Percentiles rank a stretch among this genome's conserved stretches.
Conservation (phyloP, 441 rosid genomes). For the Pelargonium fulgidum region DNA sequence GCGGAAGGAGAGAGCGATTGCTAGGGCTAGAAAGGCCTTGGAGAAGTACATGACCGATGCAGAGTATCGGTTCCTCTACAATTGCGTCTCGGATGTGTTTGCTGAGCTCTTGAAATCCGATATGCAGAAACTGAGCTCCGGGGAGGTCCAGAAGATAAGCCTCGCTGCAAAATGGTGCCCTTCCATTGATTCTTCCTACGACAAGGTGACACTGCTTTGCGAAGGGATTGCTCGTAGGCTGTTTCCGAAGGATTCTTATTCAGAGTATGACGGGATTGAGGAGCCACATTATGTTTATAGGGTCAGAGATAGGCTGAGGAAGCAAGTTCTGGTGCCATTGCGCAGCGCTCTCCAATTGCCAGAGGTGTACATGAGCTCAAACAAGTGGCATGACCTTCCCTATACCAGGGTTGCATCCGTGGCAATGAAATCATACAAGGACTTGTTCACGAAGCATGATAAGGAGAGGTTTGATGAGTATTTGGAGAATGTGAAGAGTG, state of each 20-base stretch:
- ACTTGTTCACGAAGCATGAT: conserved; percentile 44
- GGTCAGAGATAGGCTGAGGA: conserved; percentile 40
- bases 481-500: conserved; percentile 36
- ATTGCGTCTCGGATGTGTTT: conserved; percentile 27
- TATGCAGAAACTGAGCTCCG: conserved; percentile 26
- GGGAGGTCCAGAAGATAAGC: conserved; percentile 29
- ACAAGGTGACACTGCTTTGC: conserved; percentile 36
- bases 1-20: conserved; percentile 28
- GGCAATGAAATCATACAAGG: conserved; percentile 41
- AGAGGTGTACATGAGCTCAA: conserved; percentile 37
- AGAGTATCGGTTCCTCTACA: conserved; percentile 30
- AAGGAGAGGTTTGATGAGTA: conserved; percentile 41
- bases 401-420: conserved; percentile 41
- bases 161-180: conserved; percentile 57
- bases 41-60: conserved; percentile 32
- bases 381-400: conserved; percentile 30
- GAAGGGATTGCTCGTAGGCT: conserved; percentile 38
- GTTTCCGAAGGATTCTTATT: conserved; percentile 29
- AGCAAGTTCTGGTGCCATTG: conserved; percentile 40
- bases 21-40: conserved; percentile 33
- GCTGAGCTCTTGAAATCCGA: conserved; percentile 33
- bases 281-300: conserved; percentile 39
- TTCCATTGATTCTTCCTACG: conserved; percentile 38
- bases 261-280: conserved; percentile 32
- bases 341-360: conserved; percentile 36